Conservation (phyloP, 306 rosid genomes). For the Inga leiocalycina region DNA sequence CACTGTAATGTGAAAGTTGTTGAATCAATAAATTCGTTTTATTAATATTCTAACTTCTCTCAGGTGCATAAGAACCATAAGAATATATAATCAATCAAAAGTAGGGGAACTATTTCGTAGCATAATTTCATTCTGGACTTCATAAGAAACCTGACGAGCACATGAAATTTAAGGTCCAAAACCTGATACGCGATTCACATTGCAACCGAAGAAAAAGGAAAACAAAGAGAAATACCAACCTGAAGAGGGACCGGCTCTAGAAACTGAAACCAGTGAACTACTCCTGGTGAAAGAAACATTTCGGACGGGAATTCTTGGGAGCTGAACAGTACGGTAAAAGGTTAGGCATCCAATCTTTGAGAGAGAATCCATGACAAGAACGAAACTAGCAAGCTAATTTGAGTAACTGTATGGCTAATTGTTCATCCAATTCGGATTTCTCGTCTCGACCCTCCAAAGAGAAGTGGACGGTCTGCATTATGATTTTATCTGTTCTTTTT, state of each 20-base stretch:
- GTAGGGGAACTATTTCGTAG: not conserved
- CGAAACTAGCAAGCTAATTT: not conserved
- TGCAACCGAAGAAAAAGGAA: not conserved
- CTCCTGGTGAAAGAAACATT: conserved; percentile 26
- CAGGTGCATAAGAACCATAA: not conserved
- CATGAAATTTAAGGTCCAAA: not conserved
- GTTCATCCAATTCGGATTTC: conserved; percentile 9
- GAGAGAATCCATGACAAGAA: conserved; percentile 56
- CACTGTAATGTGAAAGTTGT: not conserved
- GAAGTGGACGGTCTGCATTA: not conserved
- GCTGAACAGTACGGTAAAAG: conserved; percentile 32
- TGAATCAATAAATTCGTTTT: not conserved
- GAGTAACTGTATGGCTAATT: not conserved
- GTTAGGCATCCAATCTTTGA: conserved; percentile 52
- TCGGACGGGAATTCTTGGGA: conserved; percentile 39
- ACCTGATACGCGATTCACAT: not conserved
- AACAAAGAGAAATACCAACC: conserved; percentile 33
- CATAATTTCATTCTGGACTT: not conserved
- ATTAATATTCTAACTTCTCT: not conserved
- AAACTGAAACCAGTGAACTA: conserved; percentile 36
- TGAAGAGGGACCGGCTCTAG: conserved; percentile 52
- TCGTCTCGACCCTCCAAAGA: not conserved
- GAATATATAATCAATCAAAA: conserved; percentile 2
- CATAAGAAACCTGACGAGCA: not conserved
- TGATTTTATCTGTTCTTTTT: not conserved